These are phyloP conservation scores for Pinus taeda DNA, from an alignment of 75 land plant species.

Conservation along the genomic window DNA sequence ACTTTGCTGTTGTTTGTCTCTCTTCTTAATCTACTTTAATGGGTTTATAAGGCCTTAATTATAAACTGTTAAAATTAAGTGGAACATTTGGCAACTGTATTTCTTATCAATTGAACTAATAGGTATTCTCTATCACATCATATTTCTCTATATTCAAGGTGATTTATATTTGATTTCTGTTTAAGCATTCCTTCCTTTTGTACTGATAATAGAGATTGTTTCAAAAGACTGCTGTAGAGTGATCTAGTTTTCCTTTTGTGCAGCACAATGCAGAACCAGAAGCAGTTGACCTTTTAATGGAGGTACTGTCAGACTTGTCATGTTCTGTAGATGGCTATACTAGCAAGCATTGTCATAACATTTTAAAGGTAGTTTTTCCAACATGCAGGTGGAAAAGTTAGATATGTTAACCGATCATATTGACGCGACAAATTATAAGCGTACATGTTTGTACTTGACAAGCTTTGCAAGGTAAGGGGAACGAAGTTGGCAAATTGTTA, in stretches of 20 bases:
- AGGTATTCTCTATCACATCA: not conserved
- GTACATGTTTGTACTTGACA: conserved; percentile 86
- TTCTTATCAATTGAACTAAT: not conserved
- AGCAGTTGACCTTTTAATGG: conserved; percentile 98
- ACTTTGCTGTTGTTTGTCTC: not conserved
- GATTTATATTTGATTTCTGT: not conserved
- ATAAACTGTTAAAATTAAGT: not conserved
- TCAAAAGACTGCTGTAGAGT: not conserved
- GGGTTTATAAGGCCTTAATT: not conserved
- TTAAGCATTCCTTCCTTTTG: not conserved
- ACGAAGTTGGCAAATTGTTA: not conserved
- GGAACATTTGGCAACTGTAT: not conserved
- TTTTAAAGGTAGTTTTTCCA: not conserved
- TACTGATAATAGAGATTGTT: not conserved
- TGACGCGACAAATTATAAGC: conserved; percentile 76
- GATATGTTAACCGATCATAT: conserved; percentile 78
- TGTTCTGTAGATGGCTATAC: not conserved
- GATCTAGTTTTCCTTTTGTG: conserved; percentile 7
- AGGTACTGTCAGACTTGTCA: conserved; percentile 42
- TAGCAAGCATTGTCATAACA: not conserved
- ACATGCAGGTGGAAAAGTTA: conserved; percentile 82
- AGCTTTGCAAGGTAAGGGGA: conserved; percentile 74
- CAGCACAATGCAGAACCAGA: conserved; percentile 99
- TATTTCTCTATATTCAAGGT: not conserved
- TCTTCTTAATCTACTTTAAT: not conserved